Base-by-base conservation (phyloP, 2,329 filamentous ascomycete species). In the Rhinocladiella similis region DNA sequence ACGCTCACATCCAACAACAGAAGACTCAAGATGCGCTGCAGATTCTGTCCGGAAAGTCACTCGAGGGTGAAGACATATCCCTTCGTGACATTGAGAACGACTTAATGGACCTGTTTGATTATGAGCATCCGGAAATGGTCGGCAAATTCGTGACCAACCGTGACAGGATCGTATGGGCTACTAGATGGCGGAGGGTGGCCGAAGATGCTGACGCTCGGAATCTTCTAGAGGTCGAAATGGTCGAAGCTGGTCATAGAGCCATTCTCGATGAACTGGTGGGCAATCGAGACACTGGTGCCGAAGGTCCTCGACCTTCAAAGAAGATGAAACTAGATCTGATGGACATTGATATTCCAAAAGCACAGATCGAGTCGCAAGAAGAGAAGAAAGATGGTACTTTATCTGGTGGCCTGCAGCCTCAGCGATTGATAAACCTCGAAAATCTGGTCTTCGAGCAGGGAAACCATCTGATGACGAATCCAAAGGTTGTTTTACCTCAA, bases 391-490 rank as follows among this genome's bases (percentile, higher is more conserved):
- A 91, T 47, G 87, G 86, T 50, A 83, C 83, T 50, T 77, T 96
- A 18, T 81, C 91, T 29, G 90, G 92, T 53, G 91, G 91, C 13
- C 79, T 99, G 36, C 89, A 94, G 67, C 94, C 95, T 2, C 87
- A 87, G 64, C 90, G 90, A 69, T 77, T 91, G 43, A 91, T 99
- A 71, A 97, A 97, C 70, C 80, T 99, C 50, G 93, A 99, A 56
- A 97, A 97, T 67, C 83, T 99, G 33, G 83, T 97, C 38, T 99
- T 99, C 70, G 94, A 97, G 66, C 93, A 97, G 74, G 94, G 94
- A 51, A 99, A 97, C 68, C 94, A 99, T 77, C 81, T 99, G 42
- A 99, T 97, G 93, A 97, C 94, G n/a, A 99, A 99, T 67, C 89
- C 91, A 5, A 97, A 91, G 69, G 94, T 99, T 46, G 88, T 89